Evolutionary conservation across 2,329 filamentous ascomycete genomes (phyloP).

Genomic region (Hymenoscyphus infarciens): DNA sequence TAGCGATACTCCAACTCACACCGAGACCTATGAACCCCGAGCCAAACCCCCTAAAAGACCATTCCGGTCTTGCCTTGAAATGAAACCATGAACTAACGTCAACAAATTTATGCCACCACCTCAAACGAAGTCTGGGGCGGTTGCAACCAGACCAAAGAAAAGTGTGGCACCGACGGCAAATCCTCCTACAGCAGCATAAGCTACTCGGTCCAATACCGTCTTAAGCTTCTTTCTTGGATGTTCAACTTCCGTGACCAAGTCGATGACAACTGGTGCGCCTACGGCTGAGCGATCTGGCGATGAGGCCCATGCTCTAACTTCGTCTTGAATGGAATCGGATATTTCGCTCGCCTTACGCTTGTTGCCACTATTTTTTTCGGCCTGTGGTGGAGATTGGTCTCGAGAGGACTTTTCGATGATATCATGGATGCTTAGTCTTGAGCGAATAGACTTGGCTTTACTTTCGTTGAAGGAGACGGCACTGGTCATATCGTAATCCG

Average conservation of each 20-base stretch:
- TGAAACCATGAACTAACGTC: background rate
- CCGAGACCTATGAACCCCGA: background rate
- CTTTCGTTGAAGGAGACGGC: conserved; percentile 28
- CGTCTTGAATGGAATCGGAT: conserved; percentile 28
- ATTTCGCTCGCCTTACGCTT: conserved; percentile 35
- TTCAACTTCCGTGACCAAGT: conserved; percentile 4
- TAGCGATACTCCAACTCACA: conserved; percentile 15
- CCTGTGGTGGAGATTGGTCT: conserved; percentile 3
- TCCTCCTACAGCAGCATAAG: conserved; percentile 37
- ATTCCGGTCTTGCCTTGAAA: background rate
- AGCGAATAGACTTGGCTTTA: conserved; percentile 25
- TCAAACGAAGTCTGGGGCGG: conserved; percentile 36
- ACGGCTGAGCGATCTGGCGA: background rate
- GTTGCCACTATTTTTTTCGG: conserved; percentile 8
- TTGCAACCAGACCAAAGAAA: conserved; percentile 38
- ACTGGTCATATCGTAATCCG: conserved; percentile 33
- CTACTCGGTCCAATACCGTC: conserved; percentile 29
- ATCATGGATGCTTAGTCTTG: conserved; percentile 31
- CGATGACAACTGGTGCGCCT: background rate
- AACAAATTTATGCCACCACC: background rate
- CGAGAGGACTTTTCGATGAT: conserved; percentile 28
- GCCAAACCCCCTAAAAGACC: background rate
- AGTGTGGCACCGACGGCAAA: conserved; percentile 36
- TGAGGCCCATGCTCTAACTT: conserved; percentile 28
- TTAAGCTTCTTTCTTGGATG: conserved; percentile 32